phyloP scores from a whole-genome alignment of 257 asterid genomes.

The Perilla frutescens region DNA sequence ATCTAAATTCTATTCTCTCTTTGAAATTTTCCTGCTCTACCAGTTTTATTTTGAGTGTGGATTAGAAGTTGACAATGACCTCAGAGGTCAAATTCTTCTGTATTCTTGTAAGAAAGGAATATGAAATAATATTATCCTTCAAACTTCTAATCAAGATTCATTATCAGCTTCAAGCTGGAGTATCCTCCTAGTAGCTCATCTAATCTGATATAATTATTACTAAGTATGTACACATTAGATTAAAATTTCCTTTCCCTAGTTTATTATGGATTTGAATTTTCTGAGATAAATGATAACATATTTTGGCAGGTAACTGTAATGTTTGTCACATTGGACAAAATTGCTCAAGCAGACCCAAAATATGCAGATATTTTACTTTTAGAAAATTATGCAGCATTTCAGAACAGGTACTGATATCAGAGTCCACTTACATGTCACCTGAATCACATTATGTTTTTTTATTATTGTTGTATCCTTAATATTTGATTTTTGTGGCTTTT shows the following conservation, averaged over 20 bases:
- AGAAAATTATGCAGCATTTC: slow-evolving; percentile 98
- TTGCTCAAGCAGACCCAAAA: slow-evolving; percentile 90
- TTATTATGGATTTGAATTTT: slow-evolving; percentile 24
- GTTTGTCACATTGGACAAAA: slow-evolving; percentile 95
- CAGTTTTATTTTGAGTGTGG: not conserved
- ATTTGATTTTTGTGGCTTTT: not conserved
- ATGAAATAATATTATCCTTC: not conserved
- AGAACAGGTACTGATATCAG: slow-evolving; percentile 74
- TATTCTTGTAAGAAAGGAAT: not conserved
- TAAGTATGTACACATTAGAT: slow-evolving; percentile 8
- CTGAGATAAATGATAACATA: slow-evolving; percentile 38
- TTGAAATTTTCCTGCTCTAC: slow-evolving; percentile 9
- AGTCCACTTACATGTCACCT: slow-evolving; percentile 8
- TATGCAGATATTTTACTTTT: slow-evolving; percentile 88
- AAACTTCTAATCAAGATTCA: slow-evolving; percentile 6
- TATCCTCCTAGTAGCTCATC: slow-evolving; percentile 14
- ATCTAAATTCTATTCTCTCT: not conserved
- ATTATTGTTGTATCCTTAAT: not conserved
- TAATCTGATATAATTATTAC: slow-evolving; percentile 14
- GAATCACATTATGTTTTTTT: slow-evolving; percentile 13
- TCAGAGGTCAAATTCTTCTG: not conserved
- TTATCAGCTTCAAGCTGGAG: slow-evolving; percentile 18
- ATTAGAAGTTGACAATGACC: not conserved
- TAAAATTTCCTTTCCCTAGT: slow-evolving; percentile 8
- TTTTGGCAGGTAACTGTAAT: slow-evolving; percentile 90